These are phyloP conservation scores for Nicotiana paniculata DNA, from an alignment of 257 asterid genomes.

Conservation along the genomic window DNA sequence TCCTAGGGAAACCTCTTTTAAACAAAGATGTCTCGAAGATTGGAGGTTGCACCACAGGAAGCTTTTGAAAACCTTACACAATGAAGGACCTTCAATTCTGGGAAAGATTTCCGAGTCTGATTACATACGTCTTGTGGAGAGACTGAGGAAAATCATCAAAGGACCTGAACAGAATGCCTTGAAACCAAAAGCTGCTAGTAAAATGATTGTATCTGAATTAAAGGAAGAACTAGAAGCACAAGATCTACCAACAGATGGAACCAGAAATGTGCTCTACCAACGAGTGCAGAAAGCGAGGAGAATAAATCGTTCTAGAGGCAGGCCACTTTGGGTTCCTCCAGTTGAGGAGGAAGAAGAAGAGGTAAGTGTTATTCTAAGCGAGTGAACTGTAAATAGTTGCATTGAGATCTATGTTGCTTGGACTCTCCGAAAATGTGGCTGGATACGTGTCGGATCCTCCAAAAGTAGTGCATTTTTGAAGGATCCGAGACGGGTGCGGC, in stretches of 20 bases:
- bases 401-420: background rate
- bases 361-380: conserved; percentile 33
- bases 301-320: conserved; percentile 95
- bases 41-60: conserved; percentile 73
- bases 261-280: conserved; percentile 94
- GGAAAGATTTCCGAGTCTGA: conserved; percentile 83
- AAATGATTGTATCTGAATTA: conserved; percentile 87
- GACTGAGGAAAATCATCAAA: conserved; percentile 79
- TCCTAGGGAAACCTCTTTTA: conserved; percentile 94
- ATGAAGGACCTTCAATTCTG: conserved; percentile 79
- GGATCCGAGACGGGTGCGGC: no score
- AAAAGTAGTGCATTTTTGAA: no score
- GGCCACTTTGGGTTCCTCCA: conserved; percentile 99
- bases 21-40: conserved; percentile 93
- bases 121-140: conserved; percentile 78
- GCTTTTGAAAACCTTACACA: conserved; percentile 68
- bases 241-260: conserved; percentile 93
- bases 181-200: conserved; percentile 99
- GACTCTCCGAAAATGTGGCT: no score
- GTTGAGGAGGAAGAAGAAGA: conserved; percentile 97
- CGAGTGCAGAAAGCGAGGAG: conserved; percentile 99
- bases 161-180: conserved; percentile 78
- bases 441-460: no score
- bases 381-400: background rate
- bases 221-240: conserved; percentile 98